Percentiles rank a stretch among this genome's conserved stretches.
phyloP scores from a whole-genome alignment of 495 filamentous ascomycete species.

The Collariella sp. region DNA sequence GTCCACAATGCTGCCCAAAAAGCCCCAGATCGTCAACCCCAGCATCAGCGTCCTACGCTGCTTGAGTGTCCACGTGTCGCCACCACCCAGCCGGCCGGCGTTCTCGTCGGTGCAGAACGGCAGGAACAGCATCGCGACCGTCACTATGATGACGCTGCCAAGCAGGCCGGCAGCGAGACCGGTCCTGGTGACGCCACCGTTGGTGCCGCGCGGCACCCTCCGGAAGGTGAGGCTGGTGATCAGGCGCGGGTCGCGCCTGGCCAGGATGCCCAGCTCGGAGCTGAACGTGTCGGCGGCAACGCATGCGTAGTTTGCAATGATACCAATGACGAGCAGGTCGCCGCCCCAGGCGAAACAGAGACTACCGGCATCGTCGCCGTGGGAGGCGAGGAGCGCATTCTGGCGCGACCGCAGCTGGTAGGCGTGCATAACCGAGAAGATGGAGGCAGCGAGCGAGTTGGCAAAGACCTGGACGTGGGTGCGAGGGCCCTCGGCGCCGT shows the following conservation, averaged over 20 bases:
- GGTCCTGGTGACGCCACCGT: conserved; percentile 72
- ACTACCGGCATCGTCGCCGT: conserved; percentile 23
- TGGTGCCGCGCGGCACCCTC: conserved; percentile 80
- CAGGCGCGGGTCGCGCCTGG: conserved; percentile 65
- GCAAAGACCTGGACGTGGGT: conserved; percentile 86
- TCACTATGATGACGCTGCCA: conserved; percentile 64
- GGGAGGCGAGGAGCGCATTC: conserved; percentile 15
- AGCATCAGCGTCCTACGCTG: conserved; percentile 49
- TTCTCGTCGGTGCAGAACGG: conserved; percentile 54
- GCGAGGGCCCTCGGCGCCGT: conserved; percentile 70
- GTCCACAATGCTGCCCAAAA: conserved; percentile 74
- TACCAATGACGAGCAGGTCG: conserved; percentile 48
- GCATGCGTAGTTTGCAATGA: conserved; percentile 75
- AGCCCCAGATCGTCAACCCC: conserved; percentile 59
- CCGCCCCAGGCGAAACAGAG: conserved; percentile 44
- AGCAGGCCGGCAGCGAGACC: conserved; percentile 66
- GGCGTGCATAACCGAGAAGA: conserved; percentile 63
- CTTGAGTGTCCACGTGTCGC: conserved; percentile 36
- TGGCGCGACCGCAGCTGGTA: conserved; percentile 48
- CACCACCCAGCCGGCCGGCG: conserved; percentile 26
- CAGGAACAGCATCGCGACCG: conserved; percentile 53
- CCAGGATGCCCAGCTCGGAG: conserved; percentile 89
- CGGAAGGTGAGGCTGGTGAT: conserved; percentile 71
- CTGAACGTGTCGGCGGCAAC: conserved; percentile 91
- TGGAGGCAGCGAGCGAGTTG: conserved; percentile 71